A percentile compares a stretch with the other conserved stretches of the same genome.
These are phyloP conservation scores for Mucor piriformis DNA, from an alignment of 371 early-diverging fungal genomes.

Conservation along the genomic window DNA sequence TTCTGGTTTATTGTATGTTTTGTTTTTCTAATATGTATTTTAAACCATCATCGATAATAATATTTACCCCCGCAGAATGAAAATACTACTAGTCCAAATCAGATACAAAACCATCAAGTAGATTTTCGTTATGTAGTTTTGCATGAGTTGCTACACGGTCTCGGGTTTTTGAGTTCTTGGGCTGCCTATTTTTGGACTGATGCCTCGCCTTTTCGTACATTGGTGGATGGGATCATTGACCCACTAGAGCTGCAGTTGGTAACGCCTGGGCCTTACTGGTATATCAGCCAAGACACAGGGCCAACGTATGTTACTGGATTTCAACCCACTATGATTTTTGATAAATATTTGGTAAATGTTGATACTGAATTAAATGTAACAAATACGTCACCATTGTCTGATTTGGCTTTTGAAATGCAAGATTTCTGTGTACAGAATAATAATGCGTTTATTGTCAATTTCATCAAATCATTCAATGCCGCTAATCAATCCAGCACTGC, in stretches of 20 bases:
- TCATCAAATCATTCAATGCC: constrained; percentile 37
- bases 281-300: constrained; percentile 38
- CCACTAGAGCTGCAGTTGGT: constrained; percentile 35
- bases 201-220: constrained; percentile 39
- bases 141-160: constrained; percentile 49
- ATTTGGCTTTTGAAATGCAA: constrained; percentile 43
- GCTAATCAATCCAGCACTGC: constrained; percentile 39
- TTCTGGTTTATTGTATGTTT: constrained; percentile 49
- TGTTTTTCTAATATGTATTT: not conserved
- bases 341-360: constrained; percentile 39
- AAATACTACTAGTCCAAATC: constrained; percentile 4
- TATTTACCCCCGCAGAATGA: no score
- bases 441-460: constrained; percentile 48
- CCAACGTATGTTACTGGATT: constrained; percentile 50
- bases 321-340: constrained; percentile 54
- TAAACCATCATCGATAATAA: no score
- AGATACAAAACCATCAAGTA: constrained; percentile 32
- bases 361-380: constrained; percentile 24
- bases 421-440: constrained; percentile 46
- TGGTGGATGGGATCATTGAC: constrained; percentile 44
- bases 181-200: constrained; percentile 51
- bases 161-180: constrained; percentile 51
- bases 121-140: constrained; percentile 46
- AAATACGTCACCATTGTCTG: constrained; percentile 15
- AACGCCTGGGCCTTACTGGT: constrained; percentile 45